Evolutionary conservation across 371 early-diverging fungal species (phyloP).

Genomic region (Quaeritorhiza haematococci): DNA sequence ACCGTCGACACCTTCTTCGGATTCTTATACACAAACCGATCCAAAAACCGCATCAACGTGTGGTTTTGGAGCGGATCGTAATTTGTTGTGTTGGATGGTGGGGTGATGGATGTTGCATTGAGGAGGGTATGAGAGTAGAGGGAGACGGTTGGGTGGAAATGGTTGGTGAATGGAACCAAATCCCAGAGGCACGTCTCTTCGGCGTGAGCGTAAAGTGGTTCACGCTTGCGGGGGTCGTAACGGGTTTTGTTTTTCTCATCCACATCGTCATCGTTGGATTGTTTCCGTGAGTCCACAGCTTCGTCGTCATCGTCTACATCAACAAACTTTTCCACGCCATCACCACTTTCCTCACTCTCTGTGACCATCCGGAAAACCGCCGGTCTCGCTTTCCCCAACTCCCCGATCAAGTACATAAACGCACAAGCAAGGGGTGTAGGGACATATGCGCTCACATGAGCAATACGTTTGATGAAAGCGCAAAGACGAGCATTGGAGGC

Average conservation of each 20-base stretch:
- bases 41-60: slow-evolving; percentile 88
- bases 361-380: slow-evolving; percentile 56
- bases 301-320: slow-evolving; percentile 32
- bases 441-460: no score
- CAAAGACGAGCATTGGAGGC: slow-evolving; percentile 57
- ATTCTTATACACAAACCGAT: slow-evolving; percentile 92
- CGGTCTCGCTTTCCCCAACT: slow-evolving; percentile 47
- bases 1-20: slow-evolving; percentile 63
- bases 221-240: slow-evolving; percentile 84
- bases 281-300: background rate
- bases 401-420: slow-evolving; percentile 73
- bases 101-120: slow-evolving; percentile 57
- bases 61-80: slow-evolving; percentile 81
- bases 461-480: slow-evolving; percentile 83
- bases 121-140: slow-evolving; percentile 73
- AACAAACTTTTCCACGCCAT: slow-evolving; percentile 42
- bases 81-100: slow-evolving; percentile 53
- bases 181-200: slow-evolving; percentile 87
- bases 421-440: slow-evolving; percentile 83
- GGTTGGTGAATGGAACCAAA: slow-evolving; percentile 64
- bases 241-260: slow-evolving; percentile 11
- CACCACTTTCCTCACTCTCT: slow-evolving; percentile 67
- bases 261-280: slow-evolving; percentile 5
- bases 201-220: slow-evolving; percentile 80
- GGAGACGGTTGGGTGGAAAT: slow-evolving; percentile 90